Evolutionary conservation across 441 rosid species (phyloP).

Genomic region (Corymbia calophylla): DNA sequence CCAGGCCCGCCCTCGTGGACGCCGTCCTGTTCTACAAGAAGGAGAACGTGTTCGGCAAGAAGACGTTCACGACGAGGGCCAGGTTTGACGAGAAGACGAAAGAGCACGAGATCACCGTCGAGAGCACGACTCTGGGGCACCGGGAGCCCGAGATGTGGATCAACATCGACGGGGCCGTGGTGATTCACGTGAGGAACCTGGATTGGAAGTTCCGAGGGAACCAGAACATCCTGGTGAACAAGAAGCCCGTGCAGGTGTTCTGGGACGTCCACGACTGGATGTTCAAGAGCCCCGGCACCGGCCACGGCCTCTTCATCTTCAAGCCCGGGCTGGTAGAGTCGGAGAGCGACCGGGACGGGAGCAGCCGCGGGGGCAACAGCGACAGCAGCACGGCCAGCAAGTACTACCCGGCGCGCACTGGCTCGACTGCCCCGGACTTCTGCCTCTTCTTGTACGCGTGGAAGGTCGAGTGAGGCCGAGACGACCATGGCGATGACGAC

Average conservation of each 20-base stretch:
- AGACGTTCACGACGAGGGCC: conserved; percentile 43
- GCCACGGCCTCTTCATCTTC: conserved; percentile 57
- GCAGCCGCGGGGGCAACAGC: conserved; percentile 34
- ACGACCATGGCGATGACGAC: neutral
- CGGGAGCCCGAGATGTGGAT: conserved; percentile 74
- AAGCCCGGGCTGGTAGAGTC: conserved; percentile 40
- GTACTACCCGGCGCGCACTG: conserved; percentile 24
- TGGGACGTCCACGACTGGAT: conserved; percentile 82
- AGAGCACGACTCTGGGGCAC: conserved; percentile 36
- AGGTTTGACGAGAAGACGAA: conserved; percentile 40
- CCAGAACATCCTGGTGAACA: conserved; percentile 47
- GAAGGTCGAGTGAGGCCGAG: conserved; percentile 38
- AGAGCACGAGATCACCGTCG: conserved; percentile 58
- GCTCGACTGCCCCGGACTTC: conserved; percentile 26
- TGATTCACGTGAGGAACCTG: conserved; percentile 49
- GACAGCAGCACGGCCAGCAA: conserved; percentile 36
- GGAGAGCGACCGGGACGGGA: conserved; percentile 41
- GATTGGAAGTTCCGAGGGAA: conserved; percentile 75
- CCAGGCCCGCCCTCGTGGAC: conserved; percentile 47
- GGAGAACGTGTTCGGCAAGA: conserved; percentile 58
- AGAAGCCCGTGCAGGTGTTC: conserved; percentile 51
- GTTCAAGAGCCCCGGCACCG: conserved; percentile 41
- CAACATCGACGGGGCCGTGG: conserved; percentile 47
- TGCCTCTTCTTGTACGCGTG: conserved; percentile 60
- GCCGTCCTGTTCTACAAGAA: conserved; percentile 47